Conservation (phyloP, 2,329 filamentous ascomycete genomes). For the Colletotrichum horii region DNA sequence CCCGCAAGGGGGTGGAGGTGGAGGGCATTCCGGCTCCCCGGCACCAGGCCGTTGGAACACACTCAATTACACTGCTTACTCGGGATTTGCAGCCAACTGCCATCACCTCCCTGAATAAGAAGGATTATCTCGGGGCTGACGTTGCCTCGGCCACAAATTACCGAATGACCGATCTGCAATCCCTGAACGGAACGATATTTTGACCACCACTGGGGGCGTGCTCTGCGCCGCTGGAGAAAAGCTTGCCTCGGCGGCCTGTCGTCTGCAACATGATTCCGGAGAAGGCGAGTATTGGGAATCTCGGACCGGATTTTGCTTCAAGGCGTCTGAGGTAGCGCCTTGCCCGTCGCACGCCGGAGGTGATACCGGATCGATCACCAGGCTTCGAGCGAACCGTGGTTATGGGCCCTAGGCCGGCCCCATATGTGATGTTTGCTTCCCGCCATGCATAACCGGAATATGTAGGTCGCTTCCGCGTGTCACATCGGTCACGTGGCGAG, state of each 20-base stretch:
- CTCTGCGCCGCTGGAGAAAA: not conserved
- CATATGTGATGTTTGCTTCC: conserved; percentile 13
- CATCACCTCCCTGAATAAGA: not conserved
- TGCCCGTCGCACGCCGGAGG: not conserved
- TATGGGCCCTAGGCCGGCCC: not conserved
- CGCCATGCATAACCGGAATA: conserved; percentile 18
- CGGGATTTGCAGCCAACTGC: not conserved
- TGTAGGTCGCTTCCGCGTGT: conserved; percentile 14
- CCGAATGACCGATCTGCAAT: not conserved
- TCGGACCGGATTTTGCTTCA: not conserved
- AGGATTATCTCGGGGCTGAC: not conserved
- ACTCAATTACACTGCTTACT: not conserved
- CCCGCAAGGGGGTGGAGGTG: not conserved
- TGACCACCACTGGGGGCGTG: not conserved
- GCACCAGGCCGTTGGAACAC: not conserved
- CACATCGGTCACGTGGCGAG: conserved; percentile 10
- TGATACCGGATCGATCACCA: not conserved
- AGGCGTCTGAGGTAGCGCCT: not conserved
- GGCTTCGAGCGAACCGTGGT: not conserved
- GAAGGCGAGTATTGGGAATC: not conserved
- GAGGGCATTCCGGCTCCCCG: not conserved
- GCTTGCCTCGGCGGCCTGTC: not conserved
- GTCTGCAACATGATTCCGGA: not conserved
- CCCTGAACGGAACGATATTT: not conserved
- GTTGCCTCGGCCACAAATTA: not conserved